Evolutionary conservation across 2,329 filamentous ascomycete species (phyloP), one percentile per base, ranked within the genome.

Genomic region (Triangularia verruculosa): DNA sequence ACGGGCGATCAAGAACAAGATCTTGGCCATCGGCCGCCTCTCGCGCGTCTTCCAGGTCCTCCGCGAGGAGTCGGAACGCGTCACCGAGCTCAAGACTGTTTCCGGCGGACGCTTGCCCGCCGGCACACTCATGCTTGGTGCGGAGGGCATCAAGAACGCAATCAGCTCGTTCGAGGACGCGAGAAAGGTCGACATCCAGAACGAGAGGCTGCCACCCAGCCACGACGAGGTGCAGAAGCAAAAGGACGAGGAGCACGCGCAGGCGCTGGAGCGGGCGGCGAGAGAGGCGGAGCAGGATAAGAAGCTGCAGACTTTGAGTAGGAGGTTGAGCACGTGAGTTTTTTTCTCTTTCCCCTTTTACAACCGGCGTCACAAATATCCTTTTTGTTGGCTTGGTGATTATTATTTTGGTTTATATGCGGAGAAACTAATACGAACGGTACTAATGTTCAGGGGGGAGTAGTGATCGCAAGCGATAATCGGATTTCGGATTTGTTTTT

Each of bases 1-100:
- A 73, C 89, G 93, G 54, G 93, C 93, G 3, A 97, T 99, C 85
- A 98, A 98, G 85, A 99, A 99, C 88, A 99, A 99, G 83, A 98
- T 99, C 74, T 82, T 99, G 71, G 95, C 95, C 65, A 99, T 99
- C 73, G 95, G 95, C 28, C 92, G 95, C 70, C 84, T 99, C 68
- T 98, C 95, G 39, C 91, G 95, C 72, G 95, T 99, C 66, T 99
- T 99, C 89, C 95, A 99, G 77, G 95, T 99, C 58, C 80, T 99
- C 71, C 92, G 95, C 73, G 95, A 99, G 79, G 95, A 99, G 78
- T 96, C 93, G 1, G 95, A 99, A 82, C 88, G 90, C 72, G 93
- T 99, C 62, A 97, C 94, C 43, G 95, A 99, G 78, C 87, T 99
- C 77, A 99, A 99, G 86, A 98, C 94, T 54, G 94, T 93, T 53